These are phyloP conservation scores for Salix exigua DNA, from an alignment of 345 rosid species.

Conservation along the genomic window DNA sequence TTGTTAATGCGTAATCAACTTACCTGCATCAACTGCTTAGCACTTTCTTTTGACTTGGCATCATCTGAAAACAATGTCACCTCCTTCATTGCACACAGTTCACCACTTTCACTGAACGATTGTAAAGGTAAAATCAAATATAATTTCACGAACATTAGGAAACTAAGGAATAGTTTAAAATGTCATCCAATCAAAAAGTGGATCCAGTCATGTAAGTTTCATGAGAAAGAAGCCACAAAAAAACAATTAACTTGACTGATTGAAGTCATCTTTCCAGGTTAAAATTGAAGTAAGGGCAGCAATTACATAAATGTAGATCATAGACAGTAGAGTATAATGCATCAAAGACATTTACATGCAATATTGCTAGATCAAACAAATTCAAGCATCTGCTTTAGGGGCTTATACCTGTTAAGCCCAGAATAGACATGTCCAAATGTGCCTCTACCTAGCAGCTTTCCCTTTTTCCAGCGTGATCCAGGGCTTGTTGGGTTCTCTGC, in stretches of 20 bases:
- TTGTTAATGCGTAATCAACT: neutral
- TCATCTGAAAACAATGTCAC: slow-evolving; percentile 76
- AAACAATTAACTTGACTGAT: neutral
- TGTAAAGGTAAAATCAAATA: slow-evolving; percentile 9
- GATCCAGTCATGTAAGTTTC: neutral
- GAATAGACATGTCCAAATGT: slow-evolving; percentile 76
- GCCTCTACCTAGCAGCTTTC: slow-evolving; percentile 73
- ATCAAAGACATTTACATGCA: neutral
- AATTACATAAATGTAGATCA: neutral
- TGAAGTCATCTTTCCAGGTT: too few relatives aligned
- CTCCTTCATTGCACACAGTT: slow-evolving; percentile 91
- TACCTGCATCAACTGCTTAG: slow-evolving; percentile 69
- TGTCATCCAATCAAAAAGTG: neutral
- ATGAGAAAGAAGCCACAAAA: neutral
- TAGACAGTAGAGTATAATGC: neutral
- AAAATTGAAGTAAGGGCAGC: neutral
- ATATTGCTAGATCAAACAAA: neutral
- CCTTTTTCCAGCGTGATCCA: slow-evolving; percentile 69
- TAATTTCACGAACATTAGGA: neutral
- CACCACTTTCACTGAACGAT: slow-evolving; percentile 61
- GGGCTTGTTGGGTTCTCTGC: slow-evolving; percentile 69
- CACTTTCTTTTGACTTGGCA: slow-evolving; percentile 72
- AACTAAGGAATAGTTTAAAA: neutral
- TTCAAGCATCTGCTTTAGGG: neutral
- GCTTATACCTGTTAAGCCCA: slow-evolving; percentile 62